Conservation (phyloP, 2,329 filamentous ascomycete species). For the Thelonectria rubi region DNA sequence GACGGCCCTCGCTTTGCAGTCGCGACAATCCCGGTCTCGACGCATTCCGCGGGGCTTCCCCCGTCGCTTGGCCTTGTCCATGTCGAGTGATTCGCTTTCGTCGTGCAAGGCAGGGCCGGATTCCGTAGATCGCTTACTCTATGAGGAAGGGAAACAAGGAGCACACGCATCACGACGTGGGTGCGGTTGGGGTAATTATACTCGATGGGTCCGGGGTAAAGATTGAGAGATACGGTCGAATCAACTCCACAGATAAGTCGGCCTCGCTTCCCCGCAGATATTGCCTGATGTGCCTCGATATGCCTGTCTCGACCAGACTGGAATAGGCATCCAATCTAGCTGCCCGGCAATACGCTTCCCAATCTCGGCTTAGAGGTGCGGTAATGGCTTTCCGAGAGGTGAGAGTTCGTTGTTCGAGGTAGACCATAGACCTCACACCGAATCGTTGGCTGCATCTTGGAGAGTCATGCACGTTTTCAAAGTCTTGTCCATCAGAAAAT, state of each 20-base stretch:
- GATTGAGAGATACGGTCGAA: not conserved
- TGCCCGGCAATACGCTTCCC: not conserved
- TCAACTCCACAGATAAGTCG: not conserved
- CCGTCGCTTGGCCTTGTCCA: conserved; percentile 13
- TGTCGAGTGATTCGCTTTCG: too few relatives aligned
- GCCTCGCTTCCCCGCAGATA: conserved; percentile 4
- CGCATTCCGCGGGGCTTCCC: conserved; percentile 44
- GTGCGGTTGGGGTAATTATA: conserved; percentile 3
- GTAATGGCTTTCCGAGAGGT: not conserved
- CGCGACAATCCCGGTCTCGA: conserved; percentile 43
- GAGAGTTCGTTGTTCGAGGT: not conserved
- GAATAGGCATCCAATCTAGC: not conserved
- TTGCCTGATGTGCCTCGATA: not conserved
- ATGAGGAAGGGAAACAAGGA: conserved; percentile 25
- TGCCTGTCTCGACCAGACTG: not conserved
- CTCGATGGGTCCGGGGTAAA: conserved; percentile 11
- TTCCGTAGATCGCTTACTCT: conserved; percentile 19
- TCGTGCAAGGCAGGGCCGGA: not conserved
- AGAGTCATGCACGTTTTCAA: not conserved
- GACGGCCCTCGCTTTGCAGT: conserved; percentile 38
- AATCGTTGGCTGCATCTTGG: not conserved
- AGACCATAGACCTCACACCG: not conserved
- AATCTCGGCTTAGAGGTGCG: not conserved
- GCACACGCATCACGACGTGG: not conserved
- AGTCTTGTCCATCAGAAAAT: not conserved